phyloP scores from a whole-genome alignment of 345 rosid species.

The Heritiera fomes region DNA sequence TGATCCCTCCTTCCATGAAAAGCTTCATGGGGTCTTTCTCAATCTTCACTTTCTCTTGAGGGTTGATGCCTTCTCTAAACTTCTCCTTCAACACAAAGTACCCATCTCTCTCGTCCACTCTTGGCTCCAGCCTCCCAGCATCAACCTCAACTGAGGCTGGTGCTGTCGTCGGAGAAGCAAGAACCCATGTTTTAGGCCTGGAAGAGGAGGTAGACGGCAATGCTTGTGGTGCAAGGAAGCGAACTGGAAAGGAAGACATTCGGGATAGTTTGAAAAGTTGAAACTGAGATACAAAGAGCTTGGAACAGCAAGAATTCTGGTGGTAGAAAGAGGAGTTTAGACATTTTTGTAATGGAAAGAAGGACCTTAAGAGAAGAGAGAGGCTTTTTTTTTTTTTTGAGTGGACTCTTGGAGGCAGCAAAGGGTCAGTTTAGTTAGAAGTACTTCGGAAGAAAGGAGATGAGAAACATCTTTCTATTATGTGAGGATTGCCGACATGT shows the following conservation, averaged over 20 bases:
- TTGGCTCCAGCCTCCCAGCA: constrained; percentile 70
- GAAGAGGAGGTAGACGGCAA: constrained; percentile 33
- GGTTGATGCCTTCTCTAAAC: constrained; percentile 78
- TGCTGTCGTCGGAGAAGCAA: constrained; percentile 36
- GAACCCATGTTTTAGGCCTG: constrained; percentile 45
- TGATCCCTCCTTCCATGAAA: constrained; percentile 73
- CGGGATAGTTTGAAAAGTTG: constrained; percentile 10
- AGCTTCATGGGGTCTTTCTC: constrained; percentile 86
- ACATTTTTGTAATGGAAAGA: constrained; percentile 48
- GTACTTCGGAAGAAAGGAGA: neutral
- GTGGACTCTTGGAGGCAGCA: constrained; percentile 45
- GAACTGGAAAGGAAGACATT: constrained; percentile 56
- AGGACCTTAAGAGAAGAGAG: constrained; percentile 29
- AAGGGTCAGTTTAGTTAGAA: constrained; percentile 50
- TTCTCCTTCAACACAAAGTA: constrained; percentile 84
- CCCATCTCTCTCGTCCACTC: constrained; percentile 77
- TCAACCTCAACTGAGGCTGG: constrained; percentile 39
- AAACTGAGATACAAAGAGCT: constrained; percentile 8
- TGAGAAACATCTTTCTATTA: neutral
- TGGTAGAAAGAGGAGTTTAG: constrained; percentile 24
- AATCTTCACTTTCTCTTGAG: constrained; percentile 85
- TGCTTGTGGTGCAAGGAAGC: constrained; percentile 43
- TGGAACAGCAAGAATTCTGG: constrained; percentile 2
- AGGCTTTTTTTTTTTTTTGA: neutral
- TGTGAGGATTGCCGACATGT: neutral